Evolutionary conservation across 805 yeast species (phyloP), one percentile per base, ranked within the genome.

Genomic region (Teunomyces gatunensis): DNA sequence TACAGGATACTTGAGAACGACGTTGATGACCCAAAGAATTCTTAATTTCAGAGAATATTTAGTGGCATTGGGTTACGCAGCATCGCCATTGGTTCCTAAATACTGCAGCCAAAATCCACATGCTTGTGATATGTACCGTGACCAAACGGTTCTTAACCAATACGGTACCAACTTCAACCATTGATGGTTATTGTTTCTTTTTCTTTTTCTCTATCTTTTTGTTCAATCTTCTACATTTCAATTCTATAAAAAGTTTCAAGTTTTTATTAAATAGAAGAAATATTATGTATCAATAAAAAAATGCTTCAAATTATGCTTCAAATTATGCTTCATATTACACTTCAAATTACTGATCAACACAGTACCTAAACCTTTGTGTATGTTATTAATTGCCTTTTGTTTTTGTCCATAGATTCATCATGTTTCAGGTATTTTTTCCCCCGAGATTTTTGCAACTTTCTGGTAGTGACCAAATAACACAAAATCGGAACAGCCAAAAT

Each of bases 41-140:
- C 56, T 64, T 46, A 69, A 71, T 51, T 73, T 60, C 49, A 55
- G 76, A 50, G 75, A 73, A 51, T 68, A 64, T 52, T 54, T 72
- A 23, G 69, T 68, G 7, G 69, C 67, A 2, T 51, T 63, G 41
- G 73, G 73, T 0, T 54, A 65, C 47, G 47, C 49, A 21, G 73
- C 67, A 4, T 51, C 63, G 11, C 71, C 75, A 2, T 53, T 72
- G 43, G 65, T 63, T 20, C 77, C 77, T 6, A 58, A 63, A 48
- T 67, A 55, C 49, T 72, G 77, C 50, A 39, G 60, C 41, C 52
- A 54, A 47, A 56, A 69, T 37, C 74, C 76, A 9, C 74, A 68
- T 52, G 56, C 69, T 18, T 72, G 77, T 54, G 75, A 71, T 52
- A 48, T 56, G 12, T 49, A 35, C 35, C 33, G 39, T 5, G 41